Evolutionary conservation across 1,139 yeast genomes (phyloP), one percentile per base, ranked within the genome.

Genomic region (Hyphopichia fennica): DNA sequence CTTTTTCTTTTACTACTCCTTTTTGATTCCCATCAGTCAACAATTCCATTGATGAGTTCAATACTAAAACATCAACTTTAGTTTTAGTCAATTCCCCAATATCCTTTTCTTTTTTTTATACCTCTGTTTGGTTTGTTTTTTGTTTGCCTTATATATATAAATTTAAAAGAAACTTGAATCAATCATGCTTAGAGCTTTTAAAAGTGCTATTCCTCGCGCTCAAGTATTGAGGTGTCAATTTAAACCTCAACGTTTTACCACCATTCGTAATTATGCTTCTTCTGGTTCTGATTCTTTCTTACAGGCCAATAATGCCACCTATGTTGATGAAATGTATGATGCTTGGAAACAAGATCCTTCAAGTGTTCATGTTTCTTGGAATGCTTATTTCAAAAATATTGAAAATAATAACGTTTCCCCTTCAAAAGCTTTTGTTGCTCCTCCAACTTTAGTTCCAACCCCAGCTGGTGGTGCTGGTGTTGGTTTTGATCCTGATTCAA

Each of bases 291-390:
- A 91, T 67, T 77, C 82, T 39, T 93, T 93, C 66, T 71, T 91
- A 56, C 89, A 87, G 56, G 82, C 95, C 43, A 82, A 84, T 62
- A 88, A 88, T 66, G 95, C 96, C 52, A 84, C 83, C 58, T 93
- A 93, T 69, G 87, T 95, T 56, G 99, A 93, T 65, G 98, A 93
- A 69, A 93, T 93, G 99, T 95, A 90, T 67, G 81, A 82, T 51
- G 93, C 96, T 39, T 93, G 98, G 98, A 79, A 82, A 60, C 65
- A 82, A 52, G 98, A 95, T 63, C 99, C 99, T 25, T 52, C 76
- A 41, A 82, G 93, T 42, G 99, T 93, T 38, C 99, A 93, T 65
- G 84, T 84, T 36, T 91, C 98, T 22, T 93, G 99, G 99, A 87
- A 89, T 62, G 83, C 97, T 23, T 93, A 95, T 71, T 93, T 93